Evolutionary conservation across 2,329 filamentous ascomycete genomes (phyloP).

Genomic region (Diplodia sapinea): DNA sequence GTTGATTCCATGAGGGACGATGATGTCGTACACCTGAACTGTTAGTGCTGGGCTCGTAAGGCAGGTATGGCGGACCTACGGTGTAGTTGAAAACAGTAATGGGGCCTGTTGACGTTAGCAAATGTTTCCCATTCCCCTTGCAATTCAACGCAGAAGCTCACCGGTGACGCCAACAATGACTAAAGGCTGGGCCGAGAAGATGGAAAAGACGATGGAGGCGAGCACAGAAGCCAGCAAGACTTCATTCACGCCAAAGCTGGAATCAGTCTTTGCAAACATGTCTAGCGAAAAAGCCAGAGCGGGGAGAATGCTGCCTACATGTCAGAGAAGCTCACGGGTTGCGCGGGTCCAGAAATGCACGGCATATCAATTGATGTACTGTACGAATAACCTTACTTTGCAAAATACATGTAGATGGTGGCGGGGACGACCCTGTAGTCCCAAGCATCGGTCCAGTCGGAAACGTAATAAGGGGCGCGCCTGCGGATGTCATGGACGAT

Average conservation of each 20-base stretch:
- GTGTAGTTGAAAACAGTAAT: slow-evolving; percentile 96
- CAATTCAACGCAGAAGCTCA: slow-evolving; percentile 31
- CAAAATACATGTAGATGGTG: slow-evolving; percentile 93
- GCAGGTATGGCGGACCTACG: slow-evolving; percentile 40
- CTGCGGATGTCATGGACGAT: slow-evolving; percentile 80
- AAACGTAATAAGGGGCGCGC: slow-evolving; percentile 76
- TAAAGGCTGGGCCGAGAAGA: slow-evolving; percentile 81
- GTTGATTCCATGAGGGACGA: slow-evolving; percentile 75
- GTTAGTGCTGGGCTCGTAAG: background rate
- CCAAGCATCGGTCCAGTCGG: slow-evolving; percentile 87
- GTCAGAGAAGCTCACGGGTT: slow-evolving; percentile 16
- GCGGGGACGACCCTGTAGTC: slow-evolving; percentile 87
- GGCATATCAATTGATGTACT: background rate
- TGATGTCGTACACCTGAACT: slow-evolving; percentile 74
- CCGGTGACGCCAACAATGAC: slow-evolving; percentile 91
- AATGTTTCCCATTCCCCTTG: background rate
- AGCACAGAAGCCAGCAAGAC: slow-evolving; percentile 85
- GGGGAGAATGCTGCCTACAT: slow-evolving; percentile 72
- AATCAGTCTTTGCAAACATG: slow-evolving; percentile 88
- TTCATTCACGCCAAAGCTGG: slow-evolving; percentile 89
- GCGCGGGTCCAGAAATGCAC: background rate
- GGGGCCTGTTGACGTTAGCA: slow-evolving; percentile 59
- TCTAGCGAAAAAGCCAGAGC: slow-evolving; percentile 88
- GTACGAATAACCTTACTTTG: slow-evolving; percentile 67
- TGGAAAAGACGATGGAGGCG: slow-evolving; percentile 78